phyloP scores from a whole-genome alignment of 2,329 filamentous ascomycete species.

The Fusarium sp. region DNA sequence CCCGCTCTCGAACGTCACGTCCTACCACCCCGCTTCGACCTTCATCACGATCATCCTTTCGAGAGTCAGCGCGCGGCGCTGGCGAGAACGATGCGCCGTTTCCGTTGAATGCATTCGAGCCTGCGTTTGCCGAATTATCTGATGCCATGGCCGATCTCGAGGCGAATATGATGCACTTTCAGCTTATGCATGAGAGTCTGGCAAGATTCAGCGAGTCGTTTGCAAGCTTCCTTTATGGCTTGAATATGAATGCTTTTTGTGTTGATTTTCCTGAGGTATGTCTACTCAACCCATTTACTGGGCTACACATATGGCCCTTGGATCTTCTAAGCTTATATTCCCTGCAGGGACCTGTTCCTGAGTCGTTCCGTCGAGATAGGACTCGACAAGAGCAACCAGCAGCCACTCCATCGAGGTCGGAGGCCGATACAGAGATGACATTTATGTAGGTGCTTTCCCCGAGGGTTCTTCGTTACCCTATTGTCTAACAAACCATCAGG shows the following conservation, averaged over 20 bases:
- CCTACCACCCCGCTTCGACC: conserved; percentile 94
- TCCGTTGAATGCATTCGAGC: conserved; percentile 87
- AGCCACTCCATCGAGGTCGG: conserved; percentile 49
- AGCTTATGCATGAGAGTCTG: conserved; percentile 95
- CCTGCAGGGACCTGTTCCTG: conserved; percentile 80
- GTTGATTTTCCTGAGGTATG: conserved; percentile 94
- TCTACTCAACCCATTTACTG: conserved; percentile 1
- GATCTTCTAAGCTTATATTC: conserved; percentile 18
- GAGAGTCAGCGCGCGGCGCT: conserved; percentile 77
- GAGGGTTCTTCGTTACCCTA: background rate
- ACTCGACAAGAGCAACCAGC: conserved; percentile 67
- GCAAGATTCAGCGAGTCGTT: conserved; percentile 96
- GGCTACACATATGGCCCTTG: background rate
- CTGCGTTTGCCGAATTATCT: conserved; percentile 91
- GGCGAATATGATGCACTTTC: conserved; percentile 97
- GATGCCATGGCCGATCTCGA: conserved; percentile 97
- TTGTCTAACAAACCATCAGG: conserved; percentile 62
- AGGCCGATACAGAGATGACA: conserved; percentile 79
- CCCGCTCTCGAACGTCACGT: conserved; percentile 77
- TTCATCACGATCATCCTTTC: conserved; percentile 89
- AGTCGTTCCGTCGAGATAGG: conserved; percentile 82
- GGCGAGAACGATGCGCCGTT: conserved; percentile 68
- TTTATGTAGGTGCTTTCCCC: conserved; percentile 76
- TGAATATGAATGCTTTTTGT: conserved; percentile 99
- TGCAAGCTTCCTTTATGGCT: conserved; percentile 91